Base-by-base conservation (phyloP, 108 stramenopile genomes). In the Aureococcus anophagefferens region DNA sequence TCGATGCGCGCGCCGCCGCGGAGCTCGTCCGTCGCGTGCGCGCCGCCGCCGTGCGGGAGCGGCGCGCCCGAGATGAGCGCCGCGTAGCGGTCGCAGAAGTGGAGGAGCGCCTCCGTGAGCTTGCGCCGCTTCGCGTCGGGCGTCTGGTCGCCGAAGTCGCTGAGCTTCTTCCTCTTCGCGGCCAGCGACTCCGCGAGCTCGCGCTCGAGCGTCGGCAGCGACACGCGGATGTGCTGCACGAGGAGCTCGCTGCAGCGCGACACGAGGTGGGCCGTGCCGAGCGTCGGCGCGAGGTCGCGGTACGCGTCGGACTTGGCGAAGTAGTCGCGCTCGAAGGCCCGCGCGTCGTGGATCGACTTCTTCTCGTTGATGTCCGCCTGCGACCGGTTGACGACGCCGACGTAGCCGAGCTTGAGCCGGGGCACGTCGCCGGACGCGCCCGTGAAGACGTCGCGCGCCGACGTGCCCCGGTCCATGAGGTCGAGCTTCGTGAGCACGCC, bases 351-450 rank as follows among this genome's bases (percentile, higher is more conserved):
- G 65, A 99, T 92, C 65, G 87, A 84, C 33, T 90, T 72, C 71
- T 93, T 90, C 33, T 83, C 84, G 66, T 94, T 90, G 68, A 98
- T 89, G 70, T 97, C 96, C 44, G 86, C 84, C 83, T 98, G 98
- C 40, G 94, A 92, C 30, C 98, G 88, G 82, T 96, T 96, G 74
- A 98, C 94, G 14, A 96, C 91, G 46, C 81, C 97, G 69, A 99
- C 91, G 76, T 93, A 99, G 32, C 98, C 98, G 30, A 86, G 78
- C 16, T 90, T 81, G 15, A 98, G 81, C 9, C 95, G 93, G 63
- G 96, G 93, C 31, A 96, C 87, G 46, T 84, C 84, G 74, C 96
- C 96, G 44, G 81, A 64, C 62, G 98, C 83, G 64, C 94, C 89
- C 40, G 96, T 93, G 33, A 76, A 70, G 0, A 89, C 93, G 83